Evolutionary conservation across 306 rosid genomes (phyloP), one percentile per base, ranked within the genome.

Genomic region (Castanea mollissima): DNA sequence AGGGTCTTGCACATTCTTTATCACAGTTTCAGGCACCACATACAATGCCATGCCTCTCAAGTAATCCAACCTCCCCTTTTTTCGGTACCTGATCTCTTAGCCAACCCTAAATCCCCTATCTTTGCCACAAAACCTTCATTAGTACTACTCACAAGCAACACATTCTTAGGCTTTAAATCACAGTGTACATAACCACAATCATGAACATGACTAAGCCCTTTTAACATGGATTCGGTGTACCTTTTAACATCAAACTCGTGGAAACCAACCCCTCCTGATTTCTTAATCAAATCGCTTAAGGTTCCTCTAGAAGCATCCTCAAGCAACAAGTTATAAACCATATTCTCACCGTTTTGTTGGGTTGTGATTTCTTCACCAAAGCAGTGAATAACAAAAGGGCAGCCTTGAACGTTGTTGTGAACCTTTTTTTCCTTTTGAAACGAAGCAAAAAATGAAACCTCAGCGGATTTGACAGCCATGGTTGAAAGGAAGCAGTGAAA

Each of bases 151-250:
- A 83, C 51, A 32, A 83, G 75, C 35, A 83, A 14, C 38, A 78
- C 76, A 75, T 83, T 83, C 5, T 21, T 59, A 0, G 86, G 86
- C 83, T 83, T 83, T 79, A 83, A 69, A 78, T 83, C 83, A 35
- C 86, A 83, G n/a, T 83, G 86, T 31, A 77, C 72, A 1, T 62
- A 82, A 15, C 69, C 57, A 0, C 27, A 16, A 23, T 21, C 23
- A 15, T 78, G 82, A 57, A 82, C 67, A 25, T 82, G 79, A 67
- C 57, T 16, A 13, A 82, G 18, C 5, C 85, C 23, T 23, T 23
- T 23, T 23, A 82, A 77, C 16, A 78, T 82, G 0, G 79, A 65
- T n/a, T n/a, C 73, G 0, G 85, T 78, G 55, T 65, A 73, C 15
- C 55, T 29, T 38, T 55, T 60, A 63, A 82, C 79, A 6, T 55